Conservation (phyloP, 78 protist species). For the Dictyostelium brefeldianum region DNA sequence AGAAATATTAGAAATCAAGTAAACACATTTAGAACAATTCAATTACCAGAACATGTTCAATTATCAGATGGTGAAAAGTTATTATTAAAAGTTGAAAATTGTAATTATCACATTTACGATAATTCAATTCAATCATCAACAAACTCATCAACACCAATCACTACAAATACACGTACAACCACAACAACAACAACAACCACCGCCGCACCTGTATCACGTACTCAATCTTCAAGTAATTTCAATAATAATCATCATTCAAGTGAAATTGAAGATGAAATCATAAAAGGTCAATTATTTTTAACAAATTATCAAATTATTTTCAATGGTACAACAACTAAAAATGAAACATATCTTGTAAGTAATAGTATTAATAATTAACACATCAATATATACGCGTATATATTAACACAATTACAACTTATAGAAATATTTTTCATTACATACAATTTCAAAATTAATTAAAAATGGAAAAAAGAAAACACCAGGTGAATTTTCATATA, state of each 20-base stretch:
- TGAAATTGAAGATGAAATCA: conserved; percentile 65
- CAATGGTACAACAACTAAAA: conserved; percentile 20
- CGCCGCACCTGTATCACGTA: too few relatives aligned
- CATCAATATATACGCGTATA: too few relatives aligned
- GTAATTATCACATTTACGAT: conserved; percentile 58
- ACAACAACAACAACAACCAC: background rate
- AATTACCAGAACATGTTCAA: conserved; percentile 45
- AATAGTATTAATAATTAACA: background rate
- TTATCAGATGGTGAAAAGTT: conserved; percentile 63
- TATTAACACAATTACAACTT: too few relatives aligned
- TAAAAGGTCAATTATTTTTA: conserved; percentile 33
- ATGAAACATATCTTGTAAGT: conserved; percentile 26
- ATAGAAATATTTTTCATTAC: conserved; percentile 63
- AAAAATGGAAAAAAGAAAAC: conserved; percentile 66
- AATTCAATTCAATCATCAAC: background rate
- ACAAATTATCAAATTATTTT: conserved; percentile 69
- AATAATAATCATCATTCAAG: conserved; percentile 9
- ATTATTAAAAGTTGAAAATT: conserved; percentile 50
- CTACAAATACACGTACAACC: background rate
- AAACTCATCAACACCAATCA: background rate
- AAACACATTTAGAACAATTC: conserved; percentile 60
- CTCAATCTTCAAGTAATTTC: background rate
- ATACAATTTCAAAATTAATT: conserved; percentile 42
- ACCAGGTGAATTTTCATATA: conserved; percentile 50
- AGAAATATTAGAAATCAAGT: conserved; percentile 75